Percentiles rank a stretch among this genome's conserved stretches.
Evolutionary conservation across 306 rosid genomes (phyloP).

Genomic region (Prunus campanulata): DNA sequence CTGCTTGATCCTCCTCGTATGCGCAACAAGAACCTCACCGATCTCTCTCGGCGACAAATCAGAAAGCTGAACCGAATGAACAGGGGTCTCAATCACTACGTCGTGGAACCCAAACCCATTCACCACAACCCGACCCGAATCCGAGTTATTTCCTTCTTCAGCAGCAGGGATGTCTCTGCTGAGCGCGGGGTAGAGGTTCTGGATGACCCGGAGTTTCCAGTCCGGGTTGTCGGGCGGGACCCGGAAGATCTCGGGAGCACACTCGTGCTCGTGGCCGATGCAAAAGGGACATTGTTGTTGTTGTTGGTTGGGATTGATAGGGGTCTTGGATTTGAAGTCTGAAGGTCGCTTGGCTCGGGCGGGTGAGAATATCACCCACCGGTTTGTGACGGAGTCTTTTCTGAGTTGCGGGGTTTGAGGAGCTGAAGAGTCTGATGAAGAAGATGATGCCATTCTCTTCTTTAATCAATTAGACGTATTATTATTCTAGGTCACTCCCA

Average conservation of each 20-base stretch:
- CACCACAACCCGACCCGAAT: conserved; percentile 22
- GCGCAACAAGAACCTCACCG: conserved; percentile 40
- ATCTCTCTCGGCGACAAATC: conserved; percentile 47
- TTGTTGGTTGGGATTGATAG: conserved; percentile 31
- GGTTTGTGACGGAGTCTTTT: conserved; percentile 53
- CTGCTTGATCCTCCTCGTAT: conserved; percentile 47
- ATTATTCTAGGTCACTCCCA: too few species aligned
- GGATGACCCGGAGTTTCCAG: conserved; percentile 72
- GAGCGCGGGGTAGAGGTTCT: conserved; percentile 82
- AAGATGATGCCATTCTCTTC: not conserved
- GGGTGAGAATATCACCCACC: conserved; percentile 79
- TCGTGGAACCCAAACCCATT: conserved; percentile 76
- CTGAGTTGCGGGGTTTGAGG: conserved; percentile 42
- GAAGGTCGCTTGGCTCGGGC: conserved; percentile 72
- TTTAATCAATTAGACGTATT: not conserved
- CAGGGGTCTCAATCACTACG: conserved; percentile 65
- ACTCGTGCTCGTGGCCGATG: conserved; percentile 67
- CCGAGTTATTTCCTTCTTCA: not conserved
- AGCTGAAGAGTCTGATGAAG: not conserved
- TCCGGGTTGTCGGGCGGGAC: conserved; percentile 47
- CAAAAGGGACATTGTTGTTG: conserved; percentile 63
- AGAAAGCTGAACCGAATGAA: conserved; percentile 55
- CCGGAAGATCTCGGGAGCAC: conserved; percentile 86
- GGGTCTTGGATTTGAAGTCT: conserved; percentile 73
- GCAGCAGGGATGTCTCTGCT: conserved; percentile 21